phyloP scores from a whole-genome alignment of 345 rosid genomes.

The Orychophragmus violaceus region DNA sequence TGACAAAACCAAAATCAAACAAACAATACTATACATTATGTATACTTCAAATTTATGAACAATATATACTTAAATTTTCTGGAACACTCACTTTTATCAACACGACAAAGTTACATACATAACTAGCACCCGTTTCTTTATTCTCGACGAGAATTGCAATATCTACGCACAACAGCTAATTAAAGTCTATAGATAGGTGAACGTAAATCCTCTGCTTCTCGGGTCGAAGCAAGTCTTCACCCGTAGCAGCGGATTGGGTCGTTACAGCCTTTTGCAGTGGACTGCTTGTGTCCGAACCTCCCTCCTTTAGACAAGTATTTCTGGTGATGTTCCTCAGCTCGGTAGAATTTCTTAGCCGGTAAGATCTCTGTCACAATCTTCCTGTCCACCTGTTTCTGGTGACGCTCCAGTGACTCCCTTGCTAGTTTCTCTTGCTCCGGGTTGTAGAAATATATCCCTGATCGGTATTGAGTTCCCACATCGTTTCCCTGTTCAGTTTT shows the following conservation, averaged over 20 bases:
- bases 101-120: background rate
- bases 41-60: background rate
- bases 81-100: background rate
- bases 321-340: conserved; percentile 89
- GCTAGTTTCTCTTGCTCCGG: conserved; percentile 82
- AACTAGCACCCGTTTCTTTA: background rate
- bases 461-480: conserved; percentile 89
- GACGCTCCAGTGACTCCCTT: conserved; percentile 53
- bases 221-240: conserved; percentile 17
- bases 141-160: background rate
- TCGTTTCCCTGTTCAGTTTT: conserved; percentile 59
- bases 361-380: conserved; percentile 76
- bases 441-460: conserved; percentile 70
- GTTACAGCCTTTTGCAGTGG: conserved; percentile 75
- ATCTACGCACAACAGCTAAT: conserved; percentile 9
- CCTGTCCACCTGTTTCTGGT: conserved; percentile 53
- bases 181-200: background rate
- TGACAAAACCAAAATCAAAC: background rate
- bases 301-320: conserved; percentile 94
- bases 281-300: conserved; percentile 72
- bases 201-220: conserved; percentile 1
- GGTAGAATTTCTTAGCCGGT: conserved; percentile 85
- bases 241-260: conserved; percentile 94
- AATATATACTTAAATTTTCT: background rate
- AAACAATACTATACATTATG: background rate